phyloP scores from a whole-genome alignment of 306 rosid species.

The Purshia tridentata region DNA sequence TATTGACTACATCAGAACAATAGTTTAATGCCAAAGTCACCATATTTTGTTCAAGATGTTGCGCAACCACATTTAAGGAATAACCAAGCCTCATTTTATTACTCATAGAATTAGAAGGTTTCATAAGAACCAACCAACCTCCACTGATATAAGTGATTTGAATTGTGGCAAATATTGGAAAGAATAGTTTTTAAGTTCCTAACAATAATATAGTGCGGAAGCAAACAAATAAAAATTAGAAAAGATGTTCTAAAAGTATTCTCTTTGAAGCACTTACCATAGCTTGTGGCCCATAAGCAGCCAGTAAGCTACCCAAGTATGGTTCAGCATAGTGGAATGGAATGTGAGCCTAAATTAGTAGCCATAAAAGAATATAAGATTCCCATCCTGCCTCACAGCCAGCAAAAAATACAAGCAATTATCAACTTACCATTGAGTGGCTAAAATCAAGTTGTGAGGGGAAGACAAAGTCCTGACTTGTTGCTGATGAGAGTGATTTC shows the following conservation, averaged over 20 bases:
- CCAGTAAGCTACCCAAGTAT: slow-evolving; percentile 36
- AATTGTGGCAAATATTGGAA: not conserved
- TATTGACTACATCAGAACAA: not conserved
- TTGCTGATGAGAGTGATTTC: slow-evolving; percentile 27
- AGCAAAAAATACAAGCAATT: slow-evolving; percentile 1
- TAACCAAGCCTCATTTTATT: not conserved
- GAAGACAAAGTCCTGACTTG: slow-evolving; percentile 40
- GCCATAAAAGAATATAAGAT: slow-evolving; percentile 22
- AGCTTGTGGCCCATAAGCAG: slow-evolving; percentile 45
- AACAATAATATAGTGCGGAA: not conserved
- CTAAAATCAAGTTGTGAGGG: slow-evolving; percentile 35
- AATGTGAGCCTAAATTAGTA: slow-evolving; percentile 49
- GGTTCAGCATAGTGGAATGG: slow-evolving; percentile 48
- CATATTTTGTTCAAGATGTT: not conserved
- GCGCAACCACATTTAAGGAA: not conserved
- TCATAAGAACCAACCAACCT: not conserved
- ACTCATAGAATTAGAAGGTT: not conserved
- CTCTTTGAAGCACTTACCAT: slow-evolving; percentile 34
- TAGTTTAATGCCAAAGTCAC: slow-evolving; percentile 7
- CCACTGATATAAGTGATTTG: not conserved
- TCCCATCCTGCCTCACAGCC: slow-evolving; percentile 15
- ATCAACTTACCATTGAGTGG: slow-evolving; percentile 57
- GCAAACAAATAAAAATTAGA: not conserved
- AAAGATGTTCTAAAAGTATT: not conserved
- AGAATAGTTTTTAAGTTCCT: not conserved